Evolutionary conservation across 106 monocot species (phyloP).

Genomic region (Iris macrosiphon): DNA sequence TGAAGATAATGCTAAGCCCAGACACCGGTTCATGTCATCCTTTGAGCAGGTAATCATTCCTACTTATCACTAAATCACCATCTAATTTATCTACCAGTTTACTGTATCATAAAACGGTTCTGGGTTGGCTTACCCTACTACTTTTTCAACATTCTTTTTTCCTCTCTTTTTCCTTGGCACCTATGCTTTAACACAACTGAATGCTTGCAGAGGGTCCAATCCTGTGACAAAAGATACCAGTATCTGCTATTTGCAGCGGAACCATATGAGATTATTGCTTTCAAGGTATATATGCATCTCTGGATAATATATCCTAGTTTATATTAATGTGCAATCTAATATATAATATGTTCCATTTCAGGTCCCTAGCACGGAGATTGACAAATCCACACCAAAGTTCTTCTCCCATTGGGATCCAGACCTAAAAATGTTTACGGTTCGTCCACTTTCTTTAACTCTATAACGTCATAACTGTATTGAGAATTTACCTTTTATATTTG

Average conservation of each 20-base stretch:
- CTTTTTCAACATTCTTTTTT: background rate
- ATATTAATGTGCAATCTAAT: background rate
- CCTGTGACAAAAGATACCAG: slow-evolving; percentile 87
- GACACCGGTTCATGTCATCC: slow-evolving; percentile 95
- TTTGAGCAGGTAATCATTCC: slow-evolving; percentile 68
- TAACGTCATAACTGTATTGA: background rate
- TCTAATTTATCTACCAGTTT: background rate
- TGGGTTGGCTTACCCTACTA: no score
- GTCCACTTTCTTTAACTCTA: slow-evolving; percentile 3
- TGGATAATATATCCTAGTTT: background rate
- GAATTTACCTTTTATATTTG: background rate
- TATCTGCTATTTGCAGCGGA: slow-evolving; percentile 94
- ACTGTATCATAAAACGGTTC: background rate
- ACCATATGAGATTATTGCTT: slow-evolving; percentile 84
- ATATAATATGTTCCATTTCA: slow-evolving; percentile 14
- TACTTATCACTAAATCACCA: background rate
- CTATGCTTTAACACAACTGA: background rate
- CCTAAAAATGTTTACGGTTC: slow-evolving; percentile 86
- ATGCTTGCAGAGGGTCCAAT: slow-evolving; percentile 62
- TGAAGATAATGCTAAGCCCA: slow-evolving; percentile 80
- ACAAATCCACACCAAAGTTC: slow-evolving; percentile 88
- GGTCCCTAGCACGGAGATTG: slow-evolving; percentile 96
- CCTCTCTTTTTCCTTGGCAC: background rate
- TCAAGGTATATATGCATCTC: slow-evolving; percentile 49
- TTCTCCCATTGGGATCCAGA: slow-evolving; percentile 99